phyloP scores from a whole-genome alignment of 768 basidiomycete genomes.

The Ramaria rubella region DNA sequence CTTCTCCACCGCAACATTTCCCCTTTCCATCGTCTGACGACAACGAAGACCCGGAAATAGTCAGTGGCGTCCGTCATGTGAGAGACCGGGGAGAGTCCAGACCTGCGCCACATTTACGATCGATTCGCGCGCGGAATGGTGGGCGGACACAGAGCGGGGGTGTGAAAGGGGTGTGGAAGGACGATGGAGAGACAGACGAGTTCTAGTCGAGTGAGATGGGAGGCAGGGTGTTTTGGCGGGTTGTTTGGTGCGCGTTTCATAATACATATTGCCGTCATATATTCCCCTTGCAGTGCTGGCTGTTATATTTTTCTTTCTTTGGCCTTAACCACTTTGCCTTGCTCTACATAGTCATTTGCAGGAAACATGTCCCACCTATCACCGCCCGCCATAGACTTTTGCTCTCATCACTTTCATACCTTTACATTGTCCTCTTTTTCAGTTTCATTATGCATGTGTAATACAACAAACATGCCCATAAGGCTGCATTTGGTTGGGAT shows the following conservation, averaged over 20 bases:
- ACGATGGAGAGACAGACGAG: slow-evolving; percentile 5
- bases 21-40: slow-evolving; percentile 49
- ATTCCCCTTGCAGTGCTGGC: not conserved
- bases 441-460: slow-evolving; percentile 6
- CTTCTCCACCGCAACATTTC: slow-evolving; percentile 37
- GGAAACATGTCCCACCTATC: not conserved
- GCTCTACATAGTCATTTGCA: not conserved
- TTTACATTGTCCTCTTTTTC: not conserved
- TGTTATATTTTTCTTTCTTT: not conserved
- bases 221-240: not conserved
- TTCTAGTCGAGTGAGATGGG: not conserved
- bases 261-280: not conserved
- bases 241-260: not conserved
- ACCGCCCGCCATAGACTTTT: not conserved
- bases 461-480: not conserved
- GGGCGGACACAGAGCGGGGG: slow-evolving; percentile 83
- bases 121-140: slow-evolving; percentile 66
- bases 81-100: not conserved
- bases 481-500: not conserved
- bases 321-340: not conserved
- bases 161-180: slow-evolving; percentile 53
- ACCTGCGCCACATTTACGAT: slow-evolving; percentile 56
- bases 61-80: slow-evolving; percentile 4
- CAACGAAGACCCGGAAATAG: not conserved
- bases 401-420: not conserved